Evolutionary conservation across 164 flowering plant genomes (phyloP).

Genomic region (Sedum album): DNA sequence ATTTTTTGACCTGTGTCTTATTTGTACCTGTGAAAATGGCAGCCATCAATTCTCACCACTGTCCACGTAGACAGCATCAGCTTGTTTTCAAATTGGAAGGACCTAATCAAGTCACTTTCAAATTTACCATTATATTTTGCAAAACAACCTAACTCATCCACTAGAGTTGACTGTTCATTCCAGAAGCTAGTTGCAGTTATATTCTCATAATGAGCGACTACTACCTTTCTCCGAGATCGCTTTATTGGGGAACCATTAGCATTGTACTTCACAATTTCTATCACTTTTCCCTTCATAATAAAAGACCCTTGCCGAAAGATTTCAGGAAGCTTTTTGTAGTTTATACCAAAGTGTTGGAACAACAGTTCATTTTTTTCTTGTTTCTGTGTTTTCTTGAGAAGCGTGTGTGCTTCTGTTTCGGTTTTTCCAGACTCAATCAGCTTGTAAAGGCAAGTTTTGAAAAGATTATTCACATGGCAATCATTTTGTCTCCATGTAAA

Average conservation of each 20-base stretch:
- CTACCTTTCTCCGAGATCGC: slow-evolving; percentile 34
- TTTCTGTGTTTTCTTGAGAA: slow-evolving; percentile 39
- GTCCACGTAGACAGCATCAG: slow-evolving; percentile 52
- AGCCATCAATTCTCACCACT: slow-evolving; percentile 75
- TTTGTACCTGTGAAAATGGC: slow-evolving; percentile 71
- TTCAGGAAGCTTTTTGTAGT: slow-evolving; percentile 37
- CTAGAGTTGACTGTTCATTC: slow-evolving; percentile 35
- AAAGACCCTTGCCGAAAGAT: slow-evolving; percentile 60
- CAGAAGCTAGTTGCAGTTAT: slow-evolving; percentile 45
- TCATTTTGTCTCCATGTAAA: slow-evolving; percentile 51
- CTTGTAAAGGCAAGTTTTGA: slow-evolving; percentile 44
- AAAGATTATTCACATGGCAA: slow-evolving; percentile 41
- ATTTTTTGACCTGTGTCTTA: too few species aligned
- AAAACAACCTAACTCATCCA: slow-evolving; percentile 42
- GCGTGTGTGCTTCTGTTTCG: slow-evolving; percentile 34
- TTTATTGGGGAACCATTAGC: slow-evolving; percentile 42
- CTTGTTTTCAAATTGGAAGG: slow-evolving; percentile 39
- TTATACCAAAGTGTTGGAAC: slow-evolving; percentile 38
- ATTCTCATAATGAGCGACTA: slow-evolving; percentile 30
- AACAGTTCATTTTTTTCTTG: slow-evolving; percentile 58
- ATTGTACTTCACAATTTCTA: slow-evolving; percentile 40
- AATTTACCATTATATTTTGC: slow-evolving; percentile 25
- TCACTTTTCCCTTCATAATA: slow-evolving; percentile 26
- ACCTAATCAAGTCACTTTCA: slow-evolving; percentile 39
- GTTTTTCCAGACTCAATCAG: slow-evolving; percentile 34